Base-by-base conservation (phyloP, 352 stramenopile genomes). In the Plasmopara halstedii region DNA sequence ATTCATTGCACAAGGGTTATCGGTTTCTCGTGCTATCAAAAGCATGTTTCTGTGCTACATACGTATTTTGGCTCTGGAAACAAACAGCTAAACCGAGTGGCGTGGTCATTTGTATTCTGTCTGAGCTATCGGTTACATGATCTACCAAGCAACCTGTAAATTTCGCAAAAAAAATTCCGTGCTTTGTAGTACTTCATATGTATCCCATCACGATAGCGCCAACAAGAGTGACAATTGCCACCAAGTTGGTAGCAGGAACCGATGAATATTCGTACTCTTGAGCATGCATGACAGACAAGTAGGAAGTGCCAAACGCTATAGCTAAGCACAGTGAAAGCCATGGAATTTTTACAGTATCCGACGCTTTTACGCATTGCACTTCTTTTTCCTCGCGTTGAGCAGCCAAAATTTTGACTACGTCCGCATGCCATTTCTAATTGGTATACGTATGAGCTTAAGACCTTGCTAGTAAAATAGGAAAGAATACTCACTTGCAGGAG, bases 201-300 rank as follows among this genome's bases (percentile, higher is more conserved):
- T 69, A 79, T 11, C 62, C 71, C 29, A 73, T 42, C 29, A 75
- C 51, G 6, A 69, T 57, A 13, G 64, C 65, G 2, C 43, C 54
- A 13, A 64, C 39, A 17, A 85, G 44, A 0, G 50, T 67, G 3
- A 47, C 56, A 32, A 87, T 45, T 13, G 68, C 70, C 3, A 63
- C 46, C 2, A 80, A 18, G 53, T 87, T 87, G 18, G 77, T 49
- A 9, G 61, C 72, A 22, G 75, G 72, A 6, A 87, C 75, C 32
- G 67, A 38, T 9, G 67, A 41, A 47, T 66, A 75, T 46, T 80
- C 70, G 35, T 67, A 55, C 34, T 69, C 58, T 42, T 67, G 70
- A 2, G 46, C 38, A 41, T 70, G 46, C 67, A 81, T 79, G 27
- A 85, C 19, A 1, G 60, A 58, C 22, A 87, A 53, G 20, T 83